Percentiles rank a stretch among this genome's conserved stretches.
These are phyloP conservation scores for Microbotryum intermedium DNA, from an alignment of 1,284 basidiomycete genomes.

Conservation along the genomic window DNA sequence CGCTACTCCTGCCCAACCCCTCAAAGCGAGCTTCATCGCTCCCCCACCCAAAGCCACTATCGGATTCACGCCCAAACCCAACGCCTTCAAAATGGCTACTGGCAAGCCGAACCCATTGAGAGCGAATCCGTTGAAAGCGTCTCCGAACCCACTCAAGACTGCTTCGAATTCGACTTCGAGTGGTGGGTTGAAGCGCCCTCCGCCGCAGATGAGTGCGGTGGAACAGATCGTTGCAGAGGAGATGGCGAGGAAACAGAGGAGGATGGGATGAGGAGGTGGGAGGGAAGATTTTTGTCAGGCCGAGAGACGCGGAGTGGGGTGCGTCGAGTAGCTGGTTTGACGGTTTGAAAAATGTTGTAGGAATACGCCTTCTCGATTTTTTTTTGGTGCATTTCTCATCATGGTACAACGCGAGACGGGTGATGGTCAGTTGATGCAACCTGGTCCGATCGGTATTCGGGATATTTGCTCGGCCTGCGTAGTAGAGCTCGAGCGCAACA, in stretches of 20 bases:
- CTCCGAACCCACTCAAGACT: slow-evolving; percentile 42
- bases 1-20: not conserved
- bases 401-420: no score
- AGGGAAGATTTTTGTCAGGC: no score
- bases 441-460: no score
- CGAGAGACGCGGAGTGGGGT: no score
- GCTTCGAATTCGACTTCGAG: slow-evolving; percentile 49
- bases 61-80: slow-evolving; percentile 52
- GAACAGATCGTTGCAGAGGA: slow-evolving; percentile 79
- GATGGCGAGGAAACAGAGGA: slow-evolving; percentile 58
- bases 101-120: slow-evolving; percentile 28
- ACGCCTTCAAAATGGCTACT: slow-evolving; percentile 44
- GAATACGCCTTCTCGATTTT: no score
- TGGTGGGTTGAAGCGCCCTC: slow-evolving; percentile 44
- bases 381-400: no score
- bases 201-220: slow-evolving; percentile 59
- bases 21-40: slow-evolving; percentile 37
- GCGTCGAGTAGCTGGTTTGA: no score
- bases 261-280: slow-evolving; percentile 3
- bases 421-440: no score
- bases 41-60: slow-evolving; percentile 48
- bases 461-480: no score
- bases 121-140: slow-evolving; percentile 51
- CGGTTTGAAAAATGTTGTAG: no score
- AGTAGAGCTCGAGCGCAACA: no score